These are phyloP conservation scores for Suillus tomentosus DNA, from an alignment of 768 basidiomycete species.

Conservation along the genomic window DNA sequence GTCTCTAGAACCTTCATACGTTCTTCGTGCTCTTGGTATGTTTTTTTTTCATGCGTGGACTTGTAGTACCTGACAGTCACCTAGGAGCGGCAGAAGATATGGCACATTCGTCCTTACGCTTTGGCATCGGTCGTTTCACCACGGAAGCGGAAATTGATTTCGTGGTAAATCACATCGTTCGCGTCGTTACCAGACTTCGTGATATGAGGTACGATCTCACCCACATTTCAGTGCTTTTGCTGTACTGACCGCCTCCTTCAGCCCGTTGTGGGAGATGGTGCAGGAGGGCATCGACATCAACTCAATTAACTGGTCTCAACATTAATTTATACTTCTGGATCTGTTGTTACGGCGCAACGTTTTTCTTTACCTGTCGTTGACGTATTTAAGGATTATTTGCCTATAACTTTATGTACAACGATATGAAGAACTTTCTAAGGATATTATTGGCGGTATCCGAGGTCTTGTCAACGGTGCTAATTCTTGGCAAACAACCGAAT, in stretches of 20 bases:
- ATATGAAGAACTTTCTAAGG: not conserved
- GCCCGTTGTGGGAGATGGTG: slow-evolving; percentile 99
- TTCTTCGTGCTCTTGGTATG: slow-evolving; percentile 89
- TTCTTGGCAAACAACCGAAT: slow-evolving; percentile 22
- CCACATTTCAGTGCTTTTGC: slow-evolving; percentile 12
- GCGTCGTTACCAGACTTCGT: slow-evolving; percentile 82
- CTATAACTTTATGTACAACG: slow-evolving; percentile 13
- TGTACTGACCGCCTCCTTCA: slow-evolving; percentile 29
- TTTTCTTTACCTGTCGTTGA: not conserved
- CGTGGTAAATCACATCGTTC: slow-evolving; percentile 84
- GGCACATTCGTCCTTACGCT: slow-evolving; percentile 97
- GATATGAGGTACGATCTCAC: slow-evolving; percentile 78
- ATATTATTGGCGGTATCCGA: slow-evolving; percentile 18
- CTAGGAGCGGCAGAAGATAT: slow-evolving; percentile 95
- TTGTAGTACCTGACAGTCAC: slow-evolving; percentile 8
- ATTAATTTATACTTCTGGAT: slow-evolving; percentile 33
- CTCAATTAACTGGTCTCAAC: slow-evolving; percentile 90
- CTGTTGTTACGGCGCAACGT: not conserved
- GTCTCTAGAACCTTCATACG: slow-evolving; percentile 97
- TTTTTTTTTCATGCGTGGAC: not conserved
- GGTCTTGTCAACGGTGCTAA: slow-evolving; percentile 26
- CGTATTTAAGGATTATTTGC: slow-evolving; percentile 5
- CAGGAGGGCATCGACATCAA: slow-evolving; percentile 98
- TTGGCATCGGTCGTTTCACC: slow-evolving; percentile 97
- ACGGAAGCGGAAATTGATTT: slow-evolving; percentile 97